Base-by-base conservation (phyloP, 495 filamentous ascomycete species). In the Podospora appendiculata region DNA sequence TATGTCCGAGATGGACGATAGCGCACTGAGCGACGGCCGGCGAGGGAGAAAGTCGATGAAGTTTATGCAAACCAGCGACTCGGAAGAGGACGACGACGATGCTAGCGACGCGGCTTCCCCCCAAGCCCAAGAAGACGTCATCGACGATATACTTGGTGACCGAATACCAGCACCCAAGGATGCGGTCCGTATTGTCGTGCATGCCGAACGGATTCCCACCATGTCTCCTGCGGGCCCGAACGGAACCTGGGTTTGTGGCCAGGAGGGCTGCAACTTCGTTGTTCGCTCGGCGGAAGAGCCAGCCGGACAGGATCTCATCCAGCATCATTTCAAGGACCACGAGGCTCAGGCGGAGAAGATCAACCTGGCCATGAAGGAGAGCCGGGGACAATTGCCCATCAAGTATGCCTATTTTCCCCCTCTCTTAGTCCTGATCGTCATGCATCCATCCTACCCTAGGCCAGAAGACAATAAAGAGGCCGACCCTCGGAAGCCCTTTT, bases 231-330 rank as follows among this genome's bases (percentile, higher is more conserved):
- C 77, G 47, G 76, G 76, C 1, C 79, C 80, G 8, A 75, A 83
- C 43, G 81, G 86, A 44, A 78, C 78, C 1, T 92, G 87, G 86
- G 70, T 69, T 10, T 94, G 89, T 60, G 76, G 79, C 32, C 77
- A 87, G 50, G 79, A 81, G 35, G 85, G 78, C 32, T 94, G 89
- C 63, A 62, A 63, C 32, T 79, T 83, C 50, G 70, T 82, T 33
- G 77, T 89, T 18, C 76, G 79, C 58, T 76, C 73, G 32, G 82
- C 79, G 18, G 78, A 79, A 43, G 73, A 77, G 11, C 69, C 76
- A 35, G 69, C 73, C 3, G 79, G 80, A 25, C 79, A 83, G 60
- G 68, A 75, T 16, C 65, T 80, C 14, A 85, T 92, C 41, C 67
- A 73, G 39, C 69, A 79, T 35, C 89, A 94, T 61, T 82, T 81